Percentiles rank a stretch among this genome's conserved stretches.
phyloP scores from a whole-genome alignment of 345 rosid genomes.

The Cardamine resedifolia region DNA sequence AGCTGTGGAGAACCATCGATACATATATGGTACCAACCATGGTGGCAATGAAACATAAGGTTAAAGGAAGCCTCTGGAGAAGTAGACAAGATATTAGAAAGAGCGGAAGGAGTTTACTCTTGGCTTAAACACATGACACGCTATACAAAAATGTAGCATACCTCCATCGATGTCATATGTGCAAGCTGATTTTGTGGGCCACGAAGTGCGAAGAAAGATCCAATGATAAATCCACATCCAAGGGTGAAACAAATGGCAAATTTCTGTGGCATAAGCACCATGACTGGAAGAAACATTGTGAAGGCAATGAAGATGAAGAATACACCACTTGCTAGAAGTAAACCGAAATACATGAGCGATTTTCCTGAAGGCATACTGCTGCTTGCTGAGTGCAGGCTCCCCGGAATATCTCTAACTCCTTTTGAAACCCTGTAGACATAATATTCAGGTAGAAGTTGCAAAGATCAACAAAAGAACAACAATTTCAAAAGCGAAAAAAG shows the following conservation, averaged over 20 bases:
- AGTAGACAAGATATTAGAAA: constrained; percentile 16
- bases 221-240: constrained; percentile 82
- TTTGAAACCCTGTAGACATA: constrained; percentile 62
- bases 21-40: constrained; percentile 92
- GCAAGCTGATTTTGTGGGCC: constrained; percentile 79
- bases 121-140: neutral
- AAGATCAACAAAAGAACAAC: neutral
- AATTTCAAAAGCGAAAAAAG: neutral
- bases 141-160: constrained; percentile 20
- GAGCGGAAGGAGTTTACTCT: neutral
- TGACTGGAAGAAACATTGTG: constrained; percentile 92
- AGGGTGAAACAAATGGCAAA: constrained; percentile 89
- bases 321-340: constrained; percentile 74
- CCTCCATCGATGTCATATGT: constrained; percentile 93
- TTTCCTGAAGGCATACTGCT: constrained; percentile 86
- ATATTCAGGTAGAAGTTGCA: constrained; percentile 18
- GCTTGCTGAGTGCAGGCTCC: constrained; percentile 74
- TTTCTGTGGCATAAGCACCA: constrained; percentile 93
- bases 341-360: constrained; percentile 78
- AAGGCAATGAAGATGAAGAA: constrained; percentile 86
- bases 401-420: constrained; percentile 67
- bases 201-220: constrained; percentile 84
- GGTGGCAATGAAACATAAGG: constrained; percentile 75
- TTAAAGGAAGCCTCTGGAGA: constrained; percentile 85
- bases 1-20: constrained; percentile 93